Evolutionary conservation across 1,139 yeast genomes (phyloP).

Genomic region (Meyerozyma guilliermondii): DNA sequence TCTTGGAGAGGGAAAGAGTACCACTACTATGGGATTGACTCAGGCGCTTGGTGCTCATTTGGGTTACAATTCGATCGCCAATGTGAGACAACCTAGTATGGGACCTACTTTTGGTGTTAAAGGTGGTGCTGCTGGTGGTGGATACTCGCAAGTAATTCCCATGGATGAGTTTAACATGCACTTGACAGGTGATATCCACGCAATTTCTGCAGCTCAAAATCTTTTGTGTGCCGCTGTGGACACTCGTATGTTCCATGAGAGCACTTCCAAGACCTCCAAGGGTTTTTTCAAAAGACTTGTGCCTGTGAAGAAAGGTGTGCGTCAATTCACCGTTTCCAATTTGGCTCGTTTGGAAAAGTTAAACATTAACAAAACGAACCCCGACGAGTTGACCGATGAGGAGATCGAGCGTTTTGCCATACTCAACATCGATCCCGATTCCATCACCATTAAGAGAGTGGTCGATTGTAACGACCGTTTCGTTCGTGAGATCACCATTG

Average conservation of each 20-base stretch:
- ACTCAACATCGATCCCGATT: constrained; percentile 86
- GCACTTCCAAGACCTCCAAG: constrained; percentile 86
- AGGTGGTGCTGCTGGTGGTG: constrained; percentile 99
- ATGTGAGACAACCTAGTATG: constrained; percentile 97
- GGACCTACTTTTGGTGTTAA: constrained; percentile 99
- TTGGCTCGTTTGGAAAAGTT: constrained; percentile 71
- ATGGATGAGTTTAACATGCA: constrained; percentile 99
- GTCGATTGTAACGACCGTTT: constrained; percentile 95
- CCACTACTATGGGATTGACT: constrained; percentile 94
- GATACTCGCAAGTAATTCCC: constrained; percentile 96
- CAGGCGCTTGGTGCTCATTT: constrained; percentile 95
- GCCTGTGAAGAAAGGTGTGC: constrained; percentile 78
- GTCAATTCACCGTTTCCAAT: constrained; percentile 78
- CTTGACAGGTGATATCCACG: constrained; percentile 97
- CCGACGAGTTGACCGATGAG: constrained; percentile 75
- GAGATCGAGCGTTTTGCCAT: constrained; percentile 75
- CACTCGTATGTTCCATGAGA: constrained; percentile 95
- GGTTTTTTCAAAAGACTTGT: constrained; percentile 76
- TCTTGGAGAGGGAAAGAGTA: constrained; percentile 95
- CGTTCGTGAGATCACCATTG: constrained; percentile 85
- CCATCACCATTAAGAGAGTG: constrained; percentile 95
- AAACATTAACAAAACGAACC: constrained; percentile 77
- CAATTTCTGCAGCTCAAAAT: constrained; percentile 93
- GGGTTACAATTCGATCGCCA: constrained; percentile 83
- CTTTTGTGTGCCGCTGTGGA: constrained; percentile 96